Conservation (phyloP, 306 rosid species). For the Glycyrrhiza uralensis region DNA sequence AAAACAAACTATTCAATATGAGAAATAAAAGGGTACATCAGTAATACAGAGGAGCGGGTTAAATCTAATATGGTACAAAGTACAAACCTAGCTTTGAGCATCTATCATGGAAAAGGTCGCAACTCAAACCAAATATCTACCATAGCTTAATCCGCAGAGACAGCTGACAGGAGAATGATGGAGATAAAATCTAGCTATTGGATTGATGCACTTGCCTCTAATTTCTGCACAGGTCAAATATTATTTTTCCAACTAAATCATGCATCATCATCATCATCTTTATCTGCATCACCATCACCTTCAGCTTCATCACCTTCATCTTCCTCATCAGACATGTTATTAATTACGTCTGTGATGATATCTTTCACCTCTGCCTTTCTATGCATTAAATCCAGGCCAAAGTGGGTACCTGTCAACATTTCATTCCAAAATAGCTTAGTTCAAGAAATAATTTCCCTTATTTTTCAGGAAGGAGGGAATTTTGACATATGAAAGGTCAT, state of each 20-base stretch:
- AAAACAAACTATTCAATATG: conserved; percentile 27
- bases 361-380: conserved; percentile 95
- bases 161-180: conserved; percentile 33
- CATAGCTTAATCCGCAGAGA: conserved; percentile 34
- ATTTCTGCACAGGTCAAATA: conserved; percentile 32
- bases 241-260: conserved; percentile 25
- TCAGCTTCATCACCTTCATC: conserved; percentile 71
- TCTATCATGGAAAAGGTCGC: conserved; percentile 35
- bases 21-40: conserved; percentile 35
- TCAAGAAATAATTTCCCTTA: neutral
- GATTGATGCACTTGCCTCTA: conserved; percentile 33
- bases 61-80: conserved; percentile 69
- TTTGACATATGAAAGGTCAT: conserved; percentile 26
- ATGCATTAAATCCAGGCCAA: conserved; percentile 91
- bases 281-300: conserved; percentile 50
- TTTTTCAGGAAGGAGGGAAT: neutral
- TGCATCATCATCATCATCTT: conserved; percentile 42
- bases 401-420: conserved; percentile 69
- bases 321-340: conserved; percentile 94
- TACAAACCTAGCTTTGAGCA: conserved; percentile 46
- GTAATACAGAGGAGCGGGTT: conserved; percentile 44
- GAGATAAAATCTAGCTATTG: conserved; percentile 35
- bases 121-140: conserved; percentile 48
- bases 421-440: conserved; percentile 16
- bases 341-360: conserved; percentile 93